Evolutionary conservation across 2,329 filamentous ascomycete genomes (phyloP).

Genomic region (Aaosphaeria pasadenensis): DNA sequence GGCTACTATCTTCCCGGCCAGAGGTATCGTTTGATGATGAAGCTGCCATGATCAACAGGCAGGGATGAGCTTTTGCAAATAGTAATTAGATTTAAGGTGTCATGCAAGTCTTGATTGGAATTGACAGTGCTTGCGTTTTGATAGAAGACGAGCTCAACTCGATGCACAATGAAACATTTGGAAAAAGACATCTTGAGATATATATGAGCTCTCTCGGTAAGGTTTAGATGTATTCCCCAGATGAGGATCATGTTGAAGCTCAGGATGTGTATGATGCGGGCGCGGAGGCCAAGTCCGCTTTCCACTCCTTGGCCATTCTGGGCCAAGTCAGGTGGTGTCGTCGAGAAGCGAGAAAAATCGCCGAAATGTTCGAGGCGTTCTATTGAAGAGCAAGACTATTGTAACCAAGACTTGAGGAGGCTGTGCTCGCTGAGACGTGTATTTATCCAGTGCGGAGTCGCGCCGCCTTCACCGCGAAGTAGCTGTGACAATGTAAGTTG

Average conservation of each 20-base stretch:
- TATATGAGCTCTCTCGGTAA: neutral
- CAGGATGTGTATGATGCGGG: slow-evolving; percentile 7
- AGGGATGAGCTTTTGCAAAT: neutral
- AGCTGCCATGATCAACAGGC: slow-evolving; percentile 22
- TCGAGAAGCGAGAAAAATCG: no score
- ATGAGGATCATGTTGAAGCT: slow-evolving; percentile 4
- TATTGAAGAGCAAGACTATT: no score
- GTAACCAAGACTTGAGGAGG: slow-evolving; percentile 9
- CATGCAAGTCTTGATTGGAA: no score
- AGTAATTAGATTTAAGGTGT: neutral
- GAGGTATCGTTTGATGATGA: slow-evolving; percentile 10
- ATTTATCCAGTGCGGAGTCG: neutral
- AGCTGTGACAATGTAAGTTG: no score
- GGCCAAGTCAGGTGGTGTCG: neutral
- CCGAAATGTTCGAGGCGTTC: no score
- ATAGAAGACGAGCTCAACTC: neutral
- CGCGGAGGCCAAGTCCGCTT: slow-evolving; percentile 12
- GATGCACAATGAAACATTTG: neutral
- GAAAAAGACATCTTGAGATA: neutral
- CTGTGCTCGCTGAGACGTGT: slow-evolving; percentile 14
- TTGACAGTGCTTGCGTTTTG: neutral
- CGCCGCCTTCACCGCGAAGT: neutral
- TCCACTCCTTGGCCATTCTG: slow-evolving; percentile 12
- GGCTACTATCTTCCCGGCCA: slow-evolving; percentile 11
- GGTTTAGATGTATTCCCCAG: neutral